Percentiles rank a stretch among this genome's conserved stretches.
These are phyloP conservation scores for Barbatosphaeria neglecta DNA, from an alignment of 495 filamentous ascomycete genomes.

Conservation along the genomic window DNA sequence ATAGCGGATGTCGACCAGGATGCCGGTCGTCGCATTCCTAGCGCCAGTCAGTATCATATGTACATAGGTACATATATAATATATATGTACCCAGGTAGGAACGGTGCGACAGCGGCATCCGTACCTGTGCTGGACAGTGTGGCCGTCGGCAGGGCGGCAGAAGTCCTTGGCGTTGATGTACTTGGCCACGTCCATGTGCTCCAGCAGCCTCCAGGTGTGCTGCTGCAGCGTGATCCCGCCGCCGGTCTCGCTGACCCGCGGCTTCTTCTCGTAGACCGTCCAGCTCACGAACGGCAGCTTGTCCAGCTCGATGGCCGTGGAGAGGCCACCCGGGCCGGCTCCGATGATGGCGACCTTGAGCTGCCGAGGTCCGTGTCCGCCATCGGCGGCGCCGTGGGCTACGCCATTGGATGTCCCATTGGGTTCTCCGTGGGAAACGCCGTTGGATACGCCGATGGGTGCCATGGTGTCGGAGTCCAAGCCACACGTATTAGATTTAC, in stretches of 20 bases:
- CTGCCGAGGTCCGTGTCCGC: too few species aligned
- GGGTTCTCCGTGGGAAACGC: too few species aligned
- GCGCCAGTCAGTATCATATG: conserved; percentile 1
- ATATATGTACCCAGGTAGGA: conserved; percentile 2
- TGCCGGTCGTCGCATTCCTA: conserved; percentile 11
- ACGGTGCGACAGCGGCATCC: not conserved
- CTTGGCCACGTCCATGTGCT: conserved; percentile 9
- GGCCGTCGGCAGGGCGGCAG: conserved; percentile 10
- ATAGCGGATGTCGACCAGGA: conserved; percentile 6
- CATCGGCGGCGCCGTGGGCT: too few species aligned
- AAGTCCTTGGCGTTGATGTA: conserved; percentile 10
- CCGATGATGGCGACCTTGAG: conserved; percentile 24
- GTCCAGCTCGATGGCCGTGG: conserved; percentile 23
- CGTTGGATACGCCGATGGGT: too few species aligned
- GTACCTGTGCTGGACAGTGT: conserved; percentile 9
- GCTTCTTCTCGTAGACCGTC: conserved; percentile 25
- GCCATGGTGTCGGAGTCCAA: too few species aligned
- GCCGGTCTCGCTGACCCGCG: conserved; percentile 17
- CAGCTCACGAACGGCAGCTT: conserved; percentile 21
- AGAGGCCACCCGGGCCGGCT: conserved; percentile 27
- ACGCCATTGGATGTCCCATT: too few species aligned
- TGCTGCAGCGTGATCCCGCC: conserved; percentile 10
- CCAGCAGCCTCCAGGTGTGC: conserved; percentile 18
- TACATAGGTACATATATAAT: too few species aligned
- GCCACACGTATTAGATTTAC: too few species aligned